phyloP scores from a whole-genome alignment of 2,329 filamentous ascomycete species.

The Colletotrichum orbiculare region DNA sequence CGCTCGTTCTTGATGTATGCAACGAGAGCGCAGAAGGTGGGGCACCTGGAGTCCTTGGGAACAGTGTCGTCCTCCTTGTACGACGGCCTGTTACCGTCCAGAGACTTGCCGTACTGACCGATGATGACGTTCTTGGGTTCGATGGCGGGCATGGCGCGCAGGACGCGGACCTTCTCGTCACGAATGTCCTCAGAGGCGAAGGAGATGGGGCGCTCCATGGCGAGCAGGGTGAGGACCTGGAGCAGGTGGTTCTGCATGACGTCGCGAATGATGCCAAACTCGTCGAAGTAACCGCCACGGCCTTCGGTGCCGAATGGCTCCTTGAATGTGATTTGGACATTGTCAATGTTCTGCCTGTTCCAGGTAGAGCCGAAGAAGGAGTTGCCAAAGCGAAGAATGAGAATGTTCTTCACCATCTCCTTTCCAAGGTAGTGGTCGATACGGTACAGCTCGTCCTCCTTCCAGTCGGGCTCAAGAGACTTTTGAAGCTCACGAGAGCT shows the following conservation, averaged over 20 bases:
- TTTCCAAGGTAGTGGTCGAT: conserved; percentile 99
- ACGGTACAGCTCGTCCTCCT: conserved; percentile 97
- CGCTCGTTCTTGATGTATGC: conserved; percentile 99
- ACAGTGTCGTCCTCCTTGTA: conserved; percentile 99
- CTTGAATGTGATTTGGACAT: conserved; percentile 99
- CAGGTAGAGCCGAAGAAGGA: conserved; percentile 98
- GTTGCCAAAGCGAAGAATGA: conserved; percentile 98
- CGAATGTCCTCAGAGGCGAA: conserved; percentile 98
- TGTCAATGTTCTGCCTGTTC: conserved; percentile 99
- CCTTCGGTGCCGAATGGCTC: conserved; percentile 99
- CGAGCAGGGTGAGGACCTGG: conserved; percentile 93
- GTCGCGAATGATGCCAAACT: conserved; percentile 99
- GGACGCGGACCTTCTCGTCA: conserved; percentile 97
- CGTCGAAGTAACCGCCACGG: conserved; percentile 97
- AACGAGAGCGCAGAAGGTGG: conserved; percentile 96
- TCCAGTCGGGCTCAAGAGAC: conserved; percentile 97
- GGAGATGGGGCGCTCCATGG: conserved; percentile 98
- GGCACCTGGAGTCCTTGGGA: conserved; percentile 95
- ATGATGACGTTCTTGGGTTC: conserved; percentile 99
- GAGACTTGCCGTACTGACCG: conserved; percentile 95
- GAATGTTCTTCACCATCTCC: conserved; percentile 99
- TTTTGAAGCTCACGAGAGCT: conserved; percentile 96
- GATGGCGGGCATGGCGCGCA: conserved; percentile 91
- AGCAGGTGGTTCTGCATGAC: conserved; percentile 99
- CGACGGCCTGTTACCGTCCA: conserved; percentile 94